Percentiles rank a stretch among this genome's conserved stretches.
Conservation (phyloP, 345 rosid species). For the Carallia pectinifolia region DNA sequence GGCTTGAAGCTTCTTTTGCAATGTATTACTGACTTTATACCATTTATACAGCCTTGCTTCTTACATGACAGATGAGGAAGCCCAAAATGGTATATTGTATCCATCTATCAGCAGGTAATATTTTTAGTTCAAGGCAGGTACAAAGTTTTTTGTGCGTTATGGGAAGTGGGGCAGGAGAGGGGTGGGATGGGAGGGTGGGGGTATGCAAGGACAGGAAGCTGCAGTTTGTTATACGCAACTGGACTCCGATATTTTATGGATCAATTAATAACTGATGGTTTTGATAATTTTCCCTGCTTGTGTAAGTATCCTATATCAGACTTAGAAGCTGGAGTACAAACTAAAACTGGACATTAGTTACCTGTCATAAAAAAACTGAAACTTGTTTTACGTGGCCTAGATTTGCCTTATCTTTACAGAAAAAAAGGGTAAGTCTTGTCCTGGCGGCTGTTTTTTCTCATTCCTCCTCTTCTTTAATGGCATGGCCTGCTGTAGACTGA, state of each 20-base stretch:
- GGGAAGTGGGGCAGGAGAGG: too few relatives aligned
- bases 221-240: too few relatives aligned
- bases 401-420: neutral
- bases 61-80: conserved; percentile 86
- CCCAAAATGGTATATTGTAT: conserved; percentile 69
- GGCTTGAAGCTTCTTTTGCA: conserved; percentile 5
- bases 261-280: too few relatives aligned
- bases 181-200: too few relatives aligned
- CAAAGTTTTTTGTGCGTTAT: neutral
- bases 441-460: neutral
- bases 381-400: neutral
- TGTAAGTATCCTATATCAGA: neutral
- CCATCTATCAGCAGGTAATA: conserved; percentile 82
- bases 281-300: too few relatives aligned
- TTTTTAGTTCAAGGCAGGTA: neutral
- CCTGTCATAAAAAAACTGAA: neutral
- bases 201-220: too few relatives aligned
- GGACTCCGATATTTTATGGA: too few relatives aligned
- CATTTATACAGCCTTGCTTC: conserved; percentile 79
- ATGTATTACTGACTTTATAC: conserved; percentile 17
- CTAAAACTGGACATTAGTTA: neutral
- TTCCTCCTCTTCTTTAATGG: neutral
- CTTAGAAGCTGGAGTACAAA: neutral
- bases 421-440: neutral
- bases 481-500: conserved; percentile 3